Conservation (phyloP, 768 basidiomycete species). For the Sporobolomyces phaffii region DNA sequence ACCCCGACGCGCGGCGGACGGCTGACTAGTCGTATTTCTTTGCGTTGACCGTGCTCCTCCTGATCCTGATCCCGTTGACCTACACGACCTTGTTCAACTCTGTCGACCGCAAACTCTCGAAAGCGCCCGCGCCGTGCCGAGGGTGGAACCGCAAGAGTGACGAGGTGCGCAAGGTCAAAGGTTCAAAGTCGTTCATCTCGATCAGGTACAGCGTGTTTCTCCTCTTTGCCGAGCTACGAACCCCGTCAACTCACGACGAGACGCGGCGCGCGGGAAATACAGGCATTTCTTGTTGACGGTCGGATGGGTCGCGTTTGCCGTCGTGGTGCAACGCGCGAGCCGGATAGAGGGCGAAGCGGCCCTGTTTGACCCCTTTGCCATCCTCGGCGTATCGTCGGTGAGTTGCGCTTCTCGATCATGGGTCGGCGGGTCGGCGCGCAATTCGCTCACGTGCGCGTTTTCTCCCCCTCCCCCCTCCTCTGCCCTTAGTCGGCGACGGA, state of each 20-base stretch:
- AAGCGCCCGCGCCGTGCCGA: slow-evolving; percentile 23
- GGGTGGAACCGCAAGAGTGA: slow-evolving; percentile 37
- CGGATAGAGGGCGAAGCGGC: slow-evolving; percentile 54
- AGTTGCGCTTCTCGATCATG: too few relatives aligned
- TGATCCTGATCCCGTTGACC: slow-evolving; percentile 74
- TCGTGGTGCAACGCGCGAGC: slow-evolving; percentile 41
- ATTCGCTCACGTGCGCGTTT: too few relatives aligned
- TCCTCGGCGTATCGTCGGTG: slow-evolving; percentile 70
- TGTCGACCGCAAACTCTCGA: slow-evolving; percentile 21
- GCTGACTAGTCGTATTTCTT: slow-evolving; percentile 57
- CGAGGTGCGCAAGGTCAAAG: slow-evolving; percentile 25
- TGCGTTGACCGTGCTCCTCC: slow-evolving; percentile 76
- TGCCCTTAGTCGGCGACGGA: slow-evolving; percentile 60
- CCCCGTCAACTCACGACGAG: too few relatives aligned
- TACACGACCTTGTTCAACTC: slow-evolving; percentile 46
- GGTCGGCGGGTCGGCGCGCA: too few relatives aligned
- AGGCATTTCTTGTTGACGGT: slow-evolving; percentile 44
- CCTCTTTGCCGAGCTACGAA: too few relatives aligned
- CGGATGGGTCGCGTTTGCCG: slow-evolving; percentile 34
- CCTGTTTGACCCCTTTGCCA: slow-evolving; percentile 89
- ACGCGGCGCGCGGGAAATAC: too few relatives aligned
- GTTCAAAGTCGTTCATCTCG: slow-evolving; percentile 8
- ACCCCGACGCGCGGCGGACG: slow-evolving; percentile 46
- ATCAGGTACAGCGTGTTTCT: background rate
- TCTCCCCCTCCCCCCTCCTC: too few relatives aligned